Evolutionary conservation across 2,329 filamentous ascomycete species (phyloP).

Genomic region (Paracamarosporium sp.): DNA sequence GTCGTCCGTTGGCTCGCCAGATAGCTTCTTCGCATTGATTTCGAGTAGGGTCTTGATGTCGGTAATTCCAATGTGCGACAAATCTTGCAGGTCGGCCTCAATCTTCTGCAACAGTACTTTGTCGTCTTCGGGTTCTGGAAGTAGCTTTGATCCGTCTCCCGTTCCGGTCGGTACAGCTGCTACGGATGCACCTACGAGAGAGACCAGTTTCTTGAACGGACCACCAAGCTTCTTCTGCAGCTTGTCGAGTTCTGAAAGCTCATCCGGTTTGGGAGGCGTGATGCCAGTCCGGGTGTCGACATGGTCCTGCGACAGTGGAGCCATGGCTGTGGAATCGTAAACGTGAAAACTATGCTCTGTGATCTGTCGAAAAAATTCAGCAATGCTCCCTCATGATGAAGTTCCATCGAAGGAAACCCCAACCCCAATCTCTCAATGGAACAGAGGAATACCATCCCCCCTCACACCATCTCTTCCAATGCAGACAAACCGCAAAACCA

Average conservation of each 20-base stretch:
- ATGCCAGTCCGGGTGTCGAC: constrained; percentile 41
- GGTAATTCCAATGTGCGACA: constrained; percentile 39
- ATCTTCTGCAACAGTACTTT: constrained; percentile 42
- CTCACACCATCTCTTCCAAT: too few species aligned
- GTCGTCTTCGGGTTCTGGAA: constrained; percentile 40
- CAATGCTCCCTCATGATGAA: not conserved
- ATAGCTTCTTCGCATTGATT: constrained; percentile 44
- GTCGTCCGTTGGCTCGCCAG: constrained; percentile 65
- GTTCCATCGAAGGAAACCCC: too few species aligned
- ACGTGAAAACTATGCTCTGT: not conserved
- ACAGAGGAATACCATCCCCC: too few species aligned
- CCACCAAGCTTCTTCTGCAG: constrained; percentile 35
- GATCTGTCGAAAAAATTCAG: not conserved
- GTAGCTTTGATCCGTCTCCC: constrained; percentile 52
- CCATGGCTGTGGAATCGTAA: not conserved
- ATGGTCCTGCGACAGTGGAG: constrained; percentile 17
- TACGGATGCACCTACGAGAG: constrained; percentile 34
- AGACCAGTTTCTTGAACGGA: constrained; percentile 35
- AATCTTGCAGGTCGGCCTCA: constrained; percentile 37
- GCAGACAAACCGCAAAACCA: too few species aligned
- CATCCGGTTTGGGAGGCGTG: constrained; percentile 34
- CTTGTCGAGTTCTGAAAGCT: constrained; percentile 41
- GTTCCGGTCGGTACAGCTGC: constrained; percentile 46
- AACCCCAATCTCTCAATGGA: too few species aligned
- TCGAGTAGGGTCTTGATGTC: constrained; percentile 48